These are phyloP conservation scores for Protea cynaroides DNA, from an alignment of 164 flowering plant species.

Conservation along the genomic window DNA sequence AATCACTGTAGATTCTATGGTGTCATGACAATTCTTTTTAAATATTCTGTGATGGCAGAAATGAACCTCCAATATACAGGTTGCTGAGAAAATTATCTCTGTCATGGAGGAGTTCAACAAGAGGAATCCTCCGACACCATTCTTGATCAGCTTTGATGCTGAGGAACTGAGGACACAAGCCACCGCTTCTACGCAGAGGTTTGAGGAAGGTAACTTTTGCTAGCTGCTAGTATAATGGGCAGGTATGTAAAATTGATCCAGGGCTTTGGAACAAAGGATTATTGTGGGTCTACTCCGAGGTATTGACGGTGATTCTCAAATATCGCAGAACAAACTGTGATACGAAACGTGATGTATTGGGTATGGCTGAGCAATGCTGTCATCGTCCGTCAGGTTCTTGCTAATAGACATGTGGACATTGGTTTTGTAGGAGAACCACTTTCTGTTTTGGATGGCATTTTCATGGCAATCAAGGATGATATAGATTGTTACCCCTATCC, in stretches of 20 bases:
- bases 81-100: slow-evolving; percentile 73
- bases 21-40: slow-evolving; percentile 1
- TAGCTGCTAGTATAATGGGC: too few relatives aligned
- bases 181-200: slow-evolving; percentile 80
- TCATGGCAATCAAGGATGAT: slow-evolving; percentile 94
- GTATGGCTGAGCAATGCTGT: neutral
- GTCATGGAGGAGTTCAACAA: slow-evolving; percentile 54
- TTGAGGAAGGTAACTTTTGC: slow-evolving; percentile 72
- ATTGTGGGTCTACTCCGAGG: too few relatives aligned
- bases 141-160: slow-evolving; percentile 61
- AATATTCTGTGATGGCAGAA: slow-evolving; percentile 6
- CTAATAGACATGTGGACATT: neutral
- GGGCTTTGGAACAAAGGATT: too few relatives aligned
- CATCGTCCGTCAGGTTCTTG: neutral
- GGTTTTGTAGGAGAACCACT: slow-evolving; percentile 62
- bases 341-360: neutral
- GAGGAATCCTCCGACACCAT: slow-evolving; percentile 53
- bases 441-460: slow-evolving; percentile 85
- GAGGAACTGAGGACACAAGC: slow-evolving; percentile 86
- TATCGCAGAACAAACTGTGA: too few relatives aligned
- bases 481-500: slow-evolving; percentile 84
- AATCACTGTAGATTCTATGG: slow-evolving; percentile 7
- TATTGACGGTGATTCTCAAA: too few relatives aligned
- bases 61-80: slow-evolving; percentile 36
- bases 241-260: too few relatives aligned